Percentiles rank a stretch among this genome's conserved stretches.
phyloP scores from a whole-genome alignment of 345 rosid species.

The Pugionium dolabratum region DNA sequence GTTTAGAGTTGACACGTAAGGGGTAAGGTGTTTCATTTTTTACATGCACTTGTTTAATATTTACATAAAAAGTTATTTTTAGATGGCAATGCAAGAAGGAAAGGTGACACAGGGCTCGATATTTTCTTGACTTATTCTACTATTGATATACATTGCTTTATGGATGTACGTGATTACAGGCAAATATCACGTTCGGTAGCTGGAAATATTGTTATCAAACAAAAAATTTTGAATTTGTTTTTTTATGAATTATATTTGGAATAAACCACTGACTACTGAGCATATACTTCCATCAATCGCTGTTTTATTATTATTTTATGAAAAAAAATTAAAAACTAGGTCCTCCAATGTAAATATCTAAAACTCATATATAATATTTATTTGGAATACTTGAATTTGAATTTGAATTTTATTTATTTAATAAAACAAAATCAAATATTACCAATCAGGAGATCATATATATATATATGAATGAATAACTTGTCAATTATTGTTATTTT shows the following conservation, averaged over 20 bases:
- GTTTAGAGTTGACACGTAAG: conserved; percentile 36
- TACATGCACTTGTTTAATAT: conserved; percentile 26
- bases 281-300: conserved; percentile 22
- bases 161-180: conserved; percentile 45
- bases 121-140: conserved; percentile 36
- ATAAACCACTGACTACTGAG: conserved; percentile 15
- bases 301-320: background rate
- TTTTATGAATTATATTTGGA: background rate
- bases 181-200: conserved; percentile 36
- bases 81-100: conserved; percentile 26
- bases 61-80: conserved; percentile 22
- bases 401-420: too few species aligned
- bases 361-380: background rate
- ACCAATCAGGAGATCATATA: too few species aligned
- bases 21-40: conserved; percentile 6
- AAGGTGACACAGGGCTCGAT: conserved; percentile 37
- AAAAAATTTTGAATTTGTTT: too few species aligned
- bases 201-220: conserved; percentile 20
- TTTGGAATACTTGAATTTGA: too few species aligned
- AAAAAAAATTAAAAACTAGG: background rate
- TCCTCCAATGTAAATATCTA: background rate
- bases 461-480: too few species aligned
- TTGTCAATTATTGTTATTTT: too few species aligned
- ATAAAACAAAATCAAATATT: too few species aligned
- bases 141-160: conserved; percentile 37